Evolutionary conservation across 2,329 filamentous ascomycete species (phyloP), one percentile per base, ranked within the genome.

Genomic region (Verticillium alfalfae): DNA sequence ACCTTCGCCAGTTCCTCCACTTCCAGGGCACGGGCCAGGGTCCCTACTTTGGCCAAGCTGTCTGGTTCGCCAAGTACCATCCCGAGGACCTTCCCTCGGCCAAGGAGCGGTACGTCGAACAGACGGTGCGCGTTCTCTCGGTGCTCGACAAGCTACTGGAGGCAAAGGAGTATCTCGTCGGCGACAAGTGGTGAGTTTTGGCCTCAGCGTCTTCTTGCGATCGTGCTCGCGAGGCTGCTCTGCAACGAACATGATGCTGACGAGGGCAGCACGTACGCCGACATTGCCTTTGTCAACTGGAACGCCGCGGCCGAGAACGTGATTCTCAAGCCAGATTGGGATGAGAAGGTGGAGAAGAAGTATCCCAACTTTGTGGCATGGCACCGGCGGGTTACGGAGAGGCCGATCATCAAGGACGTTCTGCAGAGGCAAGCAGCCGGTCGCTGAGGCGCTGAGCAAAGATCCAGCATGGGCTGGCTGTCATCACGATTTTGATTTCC

Each of bases 41-140:
- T 0, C 78, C 78, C 0, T 82, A 80, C 65, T 81, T 69, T 55
- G 79, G 79, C 4, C 76, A 81, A 65, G 64, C 63, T 2, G 66
- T 60, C 8, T 77, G 76, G 74, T 80, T 81, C 68, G 54, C 34
- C 15, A 60, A 66, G 7, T 62, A 56, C 63, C 68, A 73, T 60
- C 64, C 63, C 1, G 72, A 72, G 39, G 61, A 70, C 13, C 60
- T 73, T 12, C 68, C 68, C 10, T 68, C 64, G 6, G 72, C 71
- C 60, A 72, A 69, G 64, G 65, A 70, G 38, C 68, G 72, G 8
- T 75, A 75, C 64, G 41, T 22, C 2, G 67, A 71, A 38, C 67
- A 75, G 64, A 65, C 66, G 34, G 58, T 67, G 22, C 72, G 73
- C 16, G 70, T 74, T 34, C 56, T 71, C n/a, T 60, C 59, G 13